Evolutionary conservation across 2,329 filamentous ascomycete genomes (phyloP).

Genomic region (Colletotrichum plurivorum): DNA sequence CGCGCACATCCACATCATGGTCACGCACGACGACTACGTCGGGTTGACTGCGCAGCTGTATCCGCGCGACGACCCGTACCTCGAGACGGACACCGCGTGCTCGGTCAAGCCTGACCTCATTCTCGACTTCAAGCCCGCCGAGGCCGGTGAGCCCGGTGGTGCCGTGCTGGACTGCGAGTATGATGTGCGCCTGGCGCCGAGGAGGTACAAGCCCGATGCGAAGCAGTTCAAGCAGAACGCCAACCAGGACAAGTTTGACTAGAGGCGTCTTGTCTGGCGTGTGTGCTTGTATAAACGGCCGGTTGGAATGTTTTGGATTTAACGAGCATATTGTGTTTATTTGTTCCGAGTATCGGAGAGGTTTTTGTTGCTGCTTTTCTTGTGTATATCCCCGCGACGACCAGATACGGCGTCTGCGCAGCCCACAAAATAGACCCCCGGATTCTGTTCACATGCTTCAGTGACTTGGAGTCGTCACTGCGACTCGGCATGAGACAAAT

Average conservation of each 20-base stretch:
- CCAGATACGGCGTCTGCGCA: slow-evolving; percentile 13
- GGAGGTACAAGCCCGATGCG: slow-evolving; percentile 45
- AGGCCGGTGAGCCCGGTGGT: slow-evolving; percentile 49
- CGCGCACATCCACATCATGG: slow-evolving; percentile 47
- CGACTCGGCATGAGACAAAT: too few relatives aligned
- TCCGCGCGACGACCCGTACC: slow-evolving; percentile 69
- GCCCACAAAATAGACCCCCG: slow-evolving; percentile 10
- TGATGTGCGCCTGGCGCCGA: slow-evolving; percentile 44
- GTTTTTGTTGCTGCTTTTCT: slow-evolving; percentile 5
- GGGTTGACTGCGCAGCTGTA: slow-evolving; percentile 79
- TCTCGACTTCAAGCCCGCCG: slow-evolving; percentile 59
- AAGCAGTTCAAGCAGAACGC: slow-evolving; percentile 42
- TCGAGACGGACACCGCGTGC: slow-evolving; percentile 56
- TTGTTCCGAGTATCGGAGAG: slow-evolving; percentile 13
- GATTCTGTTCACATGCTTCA: background rate
- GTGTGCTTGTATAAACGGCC: slow-evolving; percentile 9
- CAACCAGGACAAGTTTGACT: slow-evolving; percentile 42
- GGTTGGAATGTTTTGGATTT: background rate
- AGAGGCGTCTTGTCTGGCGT: background rate
- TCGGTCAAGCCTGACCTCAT: slow-evolving; percentile 55
- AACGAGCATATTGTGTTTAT: background rate
- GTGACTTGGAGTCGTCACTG: too few relatives aligned
- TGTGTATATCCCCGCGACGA: slow-evolving; percentile 24
- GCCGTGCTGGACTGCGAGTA: slow-evolving; percentile 50
- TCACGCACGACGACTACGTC: slow-evolving; percentile 68